A percentile compares a stretch with the other conserved stretches of the same genome.
These are phyloP conservation scores for Malassezia japonica DNA, from an alignment of 1,284 basidiomycete genomes.

Conservation along the genomic window DNA sequence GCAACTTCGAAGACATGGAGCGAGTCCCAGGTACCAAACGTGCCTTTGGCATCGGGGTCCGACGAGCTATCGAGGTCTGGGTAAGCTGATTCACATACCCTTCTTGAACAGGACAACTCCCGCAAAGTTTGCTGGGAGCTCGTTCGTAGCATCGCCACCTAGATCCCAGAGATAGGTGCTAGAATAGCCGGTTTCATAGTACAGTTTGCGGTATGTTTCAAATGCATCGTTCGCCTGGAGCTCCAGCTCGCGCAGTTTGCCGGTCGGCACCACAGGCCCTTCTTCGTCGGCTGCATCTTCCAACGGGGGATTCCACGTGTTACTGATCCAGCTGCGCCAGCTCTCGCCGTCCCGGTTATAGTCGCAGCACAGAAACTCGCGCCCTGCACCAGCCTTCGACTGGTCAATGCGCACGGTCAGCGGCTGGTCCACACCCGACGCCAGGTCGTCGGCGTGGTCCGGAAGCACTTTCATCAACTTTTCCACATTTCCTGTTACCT, in stretches of 20 bases:
- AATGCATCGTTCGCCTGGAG: slow-evolving; percentile 89
- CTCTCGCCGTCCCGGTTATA: slow-evolving; percentile 95
- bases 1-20: slow-evolving; percentile 84
- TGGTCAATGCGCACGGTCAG: slow-evolving; percentile 71
- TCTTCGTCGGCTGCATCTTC: slow-evolving; percentile 18
- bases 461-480: slow-evolving; percentile 62
- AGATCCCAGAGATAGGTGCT: slow-evolving; percentile 97
- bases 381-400: slow-evolving; percentile 56
- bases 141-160: slow-evolving; percentile 57
- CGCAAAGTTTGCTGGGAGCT: slow-evolving; percentile 63
- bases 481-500: slow-evolving; percentile 76
- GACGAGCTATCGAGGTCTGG: slow-evolving; percentile 10
- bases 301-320: slow-evolving; percentile 73
- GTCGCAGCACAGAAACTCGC: slow-evolving; percentile 88
- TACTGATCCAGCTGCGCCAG: slow-evolving; percentile 93
- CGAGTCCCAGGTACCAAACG: slow-evolving; percentile 80
- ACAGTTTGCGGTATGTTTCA: slow-evolving; percentile 94
- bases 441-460: slow-evolving; percentile 89
- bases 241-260: slow-evolving; percentile 80
- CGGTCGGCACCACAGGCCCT: slow-evolving; percentile 63
- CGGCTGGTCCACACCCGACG: slow-evolving; percentile 91
- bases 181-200: slow-evolving; percentile 93
- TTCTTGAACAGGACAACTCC: slow-evolving; percentile 96
- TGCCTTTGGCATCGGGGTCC: slow-evolving; percentile 25
- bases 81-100: slow-evolving; percentile 55